Evolutionary conservation across 805 yeast genomes (phyloP).

Genomic region (Wickerhamomyces hampshirensis): DNA sequence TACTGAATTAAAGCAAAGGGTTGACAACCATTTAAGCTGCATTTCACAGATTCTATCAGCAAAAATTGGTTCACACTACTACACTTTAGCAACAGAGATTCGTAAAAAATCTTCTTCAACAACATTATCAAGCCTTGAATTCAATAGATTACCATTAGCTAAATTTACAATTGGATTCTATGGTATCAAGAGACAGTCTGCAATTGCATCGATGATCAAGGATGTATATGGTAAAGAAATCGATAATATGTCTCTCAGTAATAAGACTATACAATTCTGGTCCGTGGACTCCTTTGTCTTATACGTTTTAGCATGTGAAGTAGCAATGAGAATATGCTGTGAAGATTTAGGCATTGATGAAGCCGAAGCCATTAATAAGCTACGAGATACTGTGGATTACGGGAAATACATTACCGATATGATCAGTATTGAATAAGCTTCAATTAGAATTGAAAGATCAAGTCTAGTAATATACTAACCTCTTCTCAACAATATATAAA

Average conservation of each 20-base stretch:
- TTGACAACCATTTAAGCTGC: constrained; percentile 27
- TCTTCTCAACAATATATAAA: no score
- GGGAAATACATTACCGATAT: constrained; percentile 33
- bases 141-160: constrained; percentile 41
- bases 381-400: constrained; percentile 44
- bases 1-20: constrained; percentile 26
- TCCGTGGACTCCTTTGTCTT: constrained; percentile 48
- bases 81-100: constrained; percentile 42
- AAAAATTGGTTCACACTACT: constrained; percentile 41
- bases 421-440: constrained; percentile 6
- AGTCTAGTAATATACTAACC: no score
- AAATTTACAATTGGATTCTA: constrained; percentile 53
- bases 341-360: constrained; percentile 38
- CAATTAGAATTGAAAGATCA: not conserved
- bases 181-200: constrained; percentile 54
- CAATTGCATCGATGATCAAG: constrained; percentile 41
- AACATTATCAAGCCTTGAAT: constrained; percentile 35
- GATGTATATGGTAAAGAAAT: constrained; percentile 29
- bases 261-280: constrained; percentile 56
- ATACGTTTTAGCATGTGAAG: constrained; percentile 61
- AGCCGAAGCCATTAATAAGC: constrained; percentile 41
- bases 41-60: constrained; percentile 42
- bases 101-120: constrained; percentile 34
- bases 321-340: constrained; percentile 45
- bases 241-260: constrained; percentile 21